A percentile compares a stretch with the other conserved stretches of the same genome.
Conservation (phyloP, 2,329 filamentous ascomycete genomes). For the Talaromyces rugulosus region DNA sequence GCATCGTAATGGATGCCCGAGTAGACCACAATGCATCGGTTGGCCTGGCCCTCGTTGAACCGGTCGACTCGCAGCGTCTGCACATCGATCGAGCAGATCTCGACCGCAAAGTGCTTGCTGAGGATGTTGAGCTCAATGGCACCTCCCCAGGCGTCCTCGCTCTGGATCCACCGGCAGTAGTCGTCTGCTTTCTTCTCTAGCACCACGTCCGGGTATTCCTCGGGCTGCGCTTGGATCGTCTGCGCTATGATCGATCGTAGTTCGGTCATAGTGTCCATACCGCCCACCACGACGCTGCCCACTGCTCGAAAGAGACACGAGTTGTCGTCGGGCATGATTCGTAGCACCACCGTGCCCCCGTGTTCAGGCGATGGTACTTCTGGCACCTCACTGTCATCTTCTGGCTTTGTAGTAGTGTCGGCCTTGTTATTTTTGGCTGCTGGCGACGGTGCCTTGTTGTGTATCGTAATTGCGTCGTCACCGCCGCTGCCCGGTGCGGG, state of each 20-base stretch:
- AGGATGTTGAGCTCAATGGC: conserved; percentile 85
- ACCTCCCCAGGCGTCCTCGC: conserved; percentile 81
- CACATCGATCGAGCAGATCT: conserved; percentile 82
- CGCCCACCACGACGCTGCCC: conserved; percentile 69
- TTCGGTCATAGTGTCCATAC: conserved; percentile 64
- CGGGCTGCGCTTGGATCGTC: conserved; percentile 68
- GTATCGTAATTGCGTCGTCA: conserved; percentile 4
- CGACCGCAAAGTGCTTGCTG: conserved; percentile 76
- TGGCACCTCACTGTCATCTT: conserved; percentile 54
- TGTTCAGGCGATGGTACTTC: conserved; percentile 56
- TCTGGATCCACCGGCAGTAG: conserved; percentile 79
- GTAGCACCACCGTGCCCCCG: conserved; percentile 62
- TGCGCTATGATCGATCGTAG: conserved; percentile 74
- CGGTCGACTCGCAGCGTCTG: conserved; percentile 62
- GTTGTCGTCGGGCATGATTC: conserved; percentile 97
- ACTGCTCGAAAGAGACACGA: conserved; percentile 91
- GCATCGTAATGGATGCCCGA: conserved; percentile 93
- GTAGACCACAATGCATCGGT: conserved; percentile 77
- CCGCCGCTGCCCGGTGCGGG: conserved; percentile 5
- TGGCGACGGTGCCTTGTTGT: conserved; percentile 5
- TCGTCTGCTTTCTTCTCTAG: conserved; percentile 67
- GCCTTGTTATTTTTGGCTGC: conserved; percentile 7
- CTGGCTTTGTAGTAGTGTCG: neutral
- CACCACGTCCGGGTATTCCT: conserved; percentile 70
- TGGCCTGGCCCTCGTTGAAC: conserved; percentile 70